Conservation (phyloP, 2,329 filamentous ascomycete genomes). For the Fusarium miscanthi region DNA sequence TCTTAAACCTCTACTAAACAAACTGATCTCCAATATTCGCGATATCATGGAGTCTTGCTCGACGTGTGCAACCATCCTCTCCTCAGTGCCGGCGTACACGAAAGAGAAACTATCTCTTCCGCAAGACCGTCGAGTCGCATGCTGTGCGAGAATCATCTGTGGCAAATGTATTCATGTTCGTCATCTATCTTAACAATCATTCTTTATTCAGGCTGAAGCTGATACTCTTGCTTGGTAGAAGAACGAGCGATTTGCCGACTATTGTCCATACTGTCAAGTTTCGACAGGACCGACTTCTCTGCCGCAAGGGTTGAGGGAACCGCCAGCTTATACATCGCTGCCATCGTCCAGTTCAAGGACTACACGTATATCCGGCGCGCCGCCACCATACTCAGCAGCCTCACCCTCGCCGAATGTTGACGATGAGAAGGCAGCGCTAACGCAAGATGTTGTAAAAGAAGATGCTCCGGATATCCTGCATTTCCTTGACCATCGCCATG, state of each 20-base stretch:
- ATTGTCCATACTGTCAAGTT: conserved; percentile 82
- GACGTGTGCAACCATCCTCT: conserved; percentile 74
- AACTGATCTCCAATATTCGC: neutral
- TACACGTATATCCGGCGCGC: conserved; percentile 46
- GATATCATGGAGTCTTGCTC: conserved; percentile 67
- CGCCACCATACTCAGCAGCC: conserved; percentile 54
- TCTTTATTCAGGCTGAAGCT: conserved; percentile 6
- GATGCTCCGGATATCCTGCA: conserved; percentile 75
- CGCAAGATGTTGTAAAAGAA: conserved; percentile 48
- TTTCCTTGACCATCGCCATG: conserved; percentile 76
- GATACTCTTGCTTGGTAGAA: conserved; percentile 52
- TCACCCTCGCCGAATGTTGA: conserved; percentile 5
- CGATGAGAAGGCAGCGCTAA: conserved; percentile 43
- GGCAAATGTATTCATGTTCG: conserved; percentile 73
- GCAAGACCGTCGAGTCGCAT: conserved; percentile 70
- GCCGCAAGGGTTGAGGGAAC: conserved; percentile 72
- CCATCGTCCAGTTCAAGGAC: conserved; percentile 44
- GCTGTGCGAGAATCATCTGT: conserved; percentile 79
- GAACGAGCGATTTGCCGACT: conserved; percentile 74
- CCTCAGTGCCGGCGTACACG: conserved; percentile 63
- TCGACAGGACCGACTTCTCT: conserved; percentile 67
- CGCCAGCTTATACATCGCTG: conserved; percentile 70
- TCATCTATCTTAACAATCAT: conserved; percentile 22
- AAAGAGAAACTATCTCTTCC: conserved; percentile 67
- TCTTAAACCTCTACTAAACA: neutral